A percentile compares a stretch with the other conserved stretches of the same genome.
These are phyloP conservation scores for Fusarium tupiense DNA, from an alignment of 2,329 filamentous ascomycete species.

Conservation along the genomic window DNA sequence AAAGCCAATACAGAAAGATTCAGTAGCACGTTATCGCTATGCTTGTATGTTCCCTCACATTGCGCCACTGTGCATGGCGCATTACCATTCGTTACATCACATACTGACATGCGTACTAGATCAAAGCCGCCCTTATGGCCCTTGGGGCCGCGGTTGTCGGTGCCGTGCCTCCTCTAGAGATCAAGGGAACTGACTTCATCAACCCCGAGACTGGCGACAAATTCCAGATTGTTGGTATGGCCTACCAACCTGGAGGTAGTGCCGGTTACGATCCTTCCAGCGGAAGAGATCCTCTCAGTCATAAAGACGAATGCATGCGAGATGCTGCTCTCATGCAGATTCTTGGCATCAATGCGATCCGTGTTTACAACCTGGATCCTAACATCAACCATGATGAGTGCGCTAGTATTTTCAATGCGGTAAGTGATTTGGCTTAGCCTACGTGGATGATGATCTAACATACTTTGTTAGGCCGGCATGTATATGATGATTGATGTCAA, in stretches of 20 bases:
- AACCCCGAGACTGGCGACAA: conserved; percentile 66
- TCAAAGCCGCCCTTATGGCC: conserved; percentile 60
- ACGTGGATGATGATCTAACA: background rate
- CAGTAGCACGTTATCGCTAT: conserved; percentile 28
- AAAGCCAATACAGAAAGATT: background rate
- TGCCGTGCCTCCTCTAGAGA: conserved; percentile 66
- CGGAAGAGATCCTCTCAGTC: conserved; percentile 68
- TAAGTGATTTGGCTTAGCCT: conserved; percentile 35
- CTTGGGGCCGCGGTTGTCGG: conserved; percentile 62
- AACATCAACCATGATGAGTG: conserved; percentile 73
- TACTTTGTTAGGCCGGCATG: conserved; percentile 62
- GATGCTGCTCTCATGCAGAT: conserved; percentile 74
- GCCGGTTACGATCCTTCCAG: conserved; percentile 66
- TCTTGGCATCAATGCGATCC: conserved; percentile 73
- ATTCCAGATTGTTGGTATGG: conserved; percentile 74
- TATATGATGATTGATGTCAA: conserved; percentile 77
- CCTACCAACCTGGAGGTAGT: conserved; percentile 75
- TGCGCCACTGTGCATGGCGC: background rate
- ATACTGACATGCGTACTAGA: conserved; percentile 37
- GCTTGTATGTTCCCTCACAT: conserved; percentile 39
- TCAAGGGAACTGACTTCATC: conserved; percentile 68
- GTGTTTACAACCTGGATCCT: conserved; percentile 75
- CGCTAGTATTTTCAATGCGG: conserved; percentile 73
- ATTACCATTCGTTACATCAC: background rate
- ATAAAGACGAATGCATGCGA: conserved; percentile 66